Evolutionary conservation across 495 filamentous ascomycete species (phyloP).

Genomic region (Pseudevernia furfuracea): DNA sequence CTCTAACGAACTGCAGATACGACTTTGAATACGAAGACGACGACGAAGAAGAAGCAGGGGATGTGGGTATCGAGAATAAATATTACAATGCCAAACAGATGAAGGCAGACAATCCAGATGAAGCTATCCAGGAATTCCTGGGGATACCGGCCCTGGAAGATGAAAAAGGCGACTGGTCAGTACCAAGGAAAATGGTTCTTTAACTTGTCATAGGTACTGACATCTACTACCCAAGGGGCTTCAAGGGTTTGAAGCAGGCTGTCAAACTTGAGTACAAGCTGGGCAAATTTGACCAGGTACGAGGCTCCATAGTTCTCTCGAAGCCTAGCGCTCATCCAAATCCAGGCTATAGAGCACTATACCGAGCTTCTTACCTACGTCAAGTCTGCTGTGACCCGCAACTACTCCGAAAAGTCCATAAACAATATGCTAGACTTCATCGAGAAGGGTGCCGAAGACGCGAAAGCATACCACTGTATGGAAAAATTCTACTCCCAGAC

Average conservation of each 20-base stretch:
- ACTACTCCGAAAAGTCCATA: constrained; percentile 98
- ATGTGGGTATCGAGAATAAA: constrained; percentile 97
- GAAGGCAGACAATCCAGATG: constrained; percentile 78
- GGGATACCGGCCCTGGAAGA: constrained; percentile 73
- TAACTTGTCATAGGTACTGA: constrained; percentile 22
- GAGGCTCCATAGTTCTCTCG: neutral
- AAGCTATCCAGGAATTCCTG: constrained; percentile 85
- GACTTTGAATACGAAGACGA: constrained; percentile 96
- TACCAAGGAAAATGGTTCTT: neutral
- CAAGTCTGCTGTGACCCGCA: constrained; percentile 91
- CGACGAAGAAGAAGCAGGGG: constrained; percentile 77
- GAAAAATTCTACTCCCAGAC: constrained; percentile 94
- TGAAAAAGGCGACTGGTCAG: constrained; percentile 87
- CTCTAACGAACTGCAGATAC: constrained; percentile 49
- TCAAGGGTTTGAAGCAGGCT: constrained; percentile 95
- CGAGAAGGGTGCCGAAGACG: constrained; percentile 82
- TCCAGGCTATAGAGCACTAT: constrained; percentile 92
- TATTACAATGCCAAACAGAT: constrained; percentile 99
- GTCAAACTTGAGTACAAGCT: constrained; percentile 95
- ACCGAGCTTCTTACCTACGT: constrained; percentile 93
- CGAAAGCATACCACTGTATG: constrained; percentile 74
- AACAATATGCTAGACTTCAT: constrained; percentile 99
- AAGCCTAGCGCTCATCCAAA: constrained; percentile 14
- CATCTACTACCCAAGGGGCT: constrained; percentile 52
- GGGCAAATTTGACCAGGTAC: constrained; percentile 72